phyloP scores from a whole-genome alignment of 495 filamentous ascomycete species.

The Amorphotheca resinae region DNA sequence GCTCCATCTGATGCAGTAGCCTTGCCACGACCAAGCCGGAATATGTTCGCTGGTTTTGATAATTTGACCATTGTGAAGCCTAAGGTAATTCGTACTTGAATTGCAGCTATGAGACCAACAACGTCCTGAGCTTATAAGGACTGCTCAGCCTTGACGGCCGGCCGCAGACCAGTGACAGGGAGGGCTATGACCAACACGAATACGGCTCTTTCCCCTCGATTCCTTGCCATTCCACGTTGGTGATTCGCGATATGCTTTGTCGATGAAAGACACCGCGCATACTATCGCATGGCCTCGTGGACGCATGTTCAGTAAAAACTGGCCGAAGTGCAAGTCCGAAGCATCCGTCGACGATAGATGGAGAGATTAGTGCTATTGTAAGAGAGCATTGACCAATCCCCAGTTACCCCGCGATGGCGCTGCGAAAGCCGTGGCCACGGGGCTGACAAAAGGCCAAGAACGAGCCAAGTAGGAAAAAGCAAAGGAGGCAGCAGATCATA shows the following conservation, averaged over 20 bases:
- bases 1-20: slow-evolving; percentile 5
- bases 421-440: no score
- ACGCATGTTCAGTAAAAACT: neutral
- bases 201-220: no score
- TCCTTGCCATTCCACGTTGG: neutral
- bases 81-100: neutral
- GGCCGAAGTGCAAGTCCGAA: neutral
- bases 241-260: neutral
- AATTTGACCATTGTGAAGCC: slow-evolving; percentile 8
- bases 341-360: neutral
- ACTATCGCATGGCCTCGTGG: neutral
- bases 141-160: neutral
- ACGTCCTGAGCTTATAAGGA: neutral
- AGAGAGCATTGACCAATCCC: neutral
- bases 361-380: neutral
- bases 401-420: no score
- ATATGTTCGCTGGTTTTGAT: slow-evolving; percentile 2
- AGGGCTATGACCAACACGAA: neutral
- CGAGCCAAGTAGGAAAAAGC: no score
- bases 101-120: neutral
- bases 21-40: slow-evolving; percentile 1
- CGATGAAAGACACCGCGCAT: neutral
- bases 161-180: neutral
- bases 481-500: no score
- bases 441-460: no score